Evolutionary conservation across 441 rosid genomes (phyloP).

Genomic region (Gossypium gossypioides): DNA sequence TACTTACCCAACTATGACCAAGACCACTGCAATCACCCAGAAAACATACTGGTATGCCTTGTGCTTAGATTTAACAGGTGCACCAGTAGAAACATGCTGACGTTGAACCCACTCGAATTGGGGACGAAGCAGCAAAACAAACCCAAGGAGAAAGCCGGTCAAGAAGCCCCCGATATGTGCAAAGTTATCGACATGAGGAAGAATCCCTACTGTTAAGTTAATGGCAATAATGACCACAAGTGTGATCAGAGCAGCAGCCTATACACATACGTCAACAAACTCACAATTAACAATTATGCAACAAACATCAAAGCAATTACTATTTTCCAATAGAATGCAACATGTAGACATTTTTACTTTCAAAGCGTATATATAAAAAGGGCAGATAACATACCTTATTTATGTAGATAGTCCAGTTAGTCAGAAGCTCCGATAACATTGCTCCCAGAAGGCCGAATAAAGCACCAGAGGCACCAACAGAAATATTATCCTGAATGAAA

Average conservation of each 20-base stretch:
- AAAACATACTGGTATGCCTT: slow-evolving; percentile 52
- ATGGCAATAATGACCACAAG: slow-evolving; percentile 55
- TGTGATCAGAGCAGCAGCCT: slow-evolving; percentile 71
- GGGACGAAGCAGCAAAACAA: slow-evolving; percentile 61
- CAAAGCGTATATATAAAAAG: background rate
- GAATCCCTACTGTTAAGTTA: slow-evolving; percentile 70
- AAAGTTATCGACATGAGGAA: slow-evolving; percentile 85
- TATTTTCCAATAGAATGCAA: background rate
- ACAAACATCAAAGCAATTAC: background rate
- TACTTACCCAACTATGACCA: slow-evolving; percentile 55
- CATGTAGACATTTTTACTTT: background rate
- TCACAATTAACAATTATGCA: background rate
- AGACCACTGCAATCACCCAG: slow-evolving; percentile 30
- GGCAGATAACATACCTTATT: slow-evolving; percentile 47
- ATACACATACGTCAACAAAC: background rate
- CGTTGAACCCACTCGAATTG: slow-evolving; percentile 57
- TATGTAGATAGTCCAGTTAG: slow-evolving; percentile 82
- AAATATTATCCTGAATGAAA: slow-evolving; percentile 52
- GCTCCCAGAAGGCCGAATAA: slow-evolving; percentile 92
- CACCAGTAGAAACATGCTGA: slow-evolving; percentile 34
- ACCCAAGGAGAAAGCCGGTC: slow-evolving; percentile 68
- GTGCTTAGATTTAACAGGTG: slow-evolving; percentile 49
- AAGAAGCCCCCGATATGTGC: slow-evolving; percentile 87
- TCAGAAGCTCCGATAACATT: slow-evolving; percentile 82
- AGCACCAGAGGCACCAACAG: slow-evolving; percentile 95